A percentile compares a stretch with the other conserved stretches of the same genome.
phyloP scores from a whole-genome alignment of 2,329 filamentous ascomycete species.

The Cryphonectria japonica region DNA sequence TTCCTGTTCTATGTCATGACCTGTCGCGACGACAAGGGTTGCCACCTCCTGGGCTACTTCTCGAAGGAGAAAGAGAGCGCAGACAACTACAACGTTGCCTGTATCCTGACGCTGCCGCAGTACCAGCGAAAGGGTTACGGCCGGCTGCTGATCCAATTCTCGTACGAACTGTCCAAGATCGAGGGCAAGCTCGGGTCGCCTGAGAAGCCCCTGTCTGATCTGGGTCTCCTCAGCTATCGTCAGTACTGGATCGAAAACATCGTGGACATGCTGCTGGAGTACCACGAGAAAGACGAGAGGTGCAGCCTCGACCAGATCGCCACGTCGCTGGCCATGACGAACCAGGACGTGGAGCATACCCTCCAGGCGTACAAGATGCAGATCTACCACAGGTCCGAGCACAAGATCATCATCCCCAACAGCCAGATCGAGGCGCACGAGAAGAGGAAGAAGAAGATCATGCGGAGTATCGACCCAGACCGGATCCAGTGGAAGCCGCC shows the following conservation, averaged over 20 bases:
- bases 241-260: constrained; percentile 98
- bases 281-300: constrained; percentile 68
- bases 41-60: constrained; percentile 98
- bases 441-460: constrained; percentile 81
- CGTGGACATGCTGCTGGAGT: constrained; percentile 79
- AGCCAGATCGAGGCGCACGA: constrained; percentile 78
- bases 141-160: constrained; percentile 92
- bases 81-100: constrained; percentile 96
- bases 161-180: constrained; percentile 93
- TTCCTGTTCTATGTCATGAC: constrained; percentile 99
- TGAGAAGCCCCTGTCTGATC: constrained; percentile 92
- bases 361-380: constrained; percentile 94
- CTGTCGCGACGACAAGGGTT: constrained; percentile 82
- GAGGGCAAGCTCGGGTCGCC: constrained; percentile 95
- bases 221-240: constrained; percentile 90
- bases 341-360: constrained; percentile 93
- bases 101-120: constrained; percentile 94
- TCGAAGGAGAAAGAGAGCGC: constrained; percentile 98
- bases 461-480: constrained; percentile 74
- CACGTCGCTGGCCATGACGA: constrained; percentile 86
- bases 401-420: constrained; percentile 92
- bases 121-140: constrained; percentile 96
- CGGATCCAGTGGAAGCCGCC: constrained; percentile 94
- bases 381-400: constrained; percentile 92
- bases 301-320: constrained; percentile 88